Conservation (phyloP, 768 basidiomycete genomes). For the Boletus sp. region DNA sequence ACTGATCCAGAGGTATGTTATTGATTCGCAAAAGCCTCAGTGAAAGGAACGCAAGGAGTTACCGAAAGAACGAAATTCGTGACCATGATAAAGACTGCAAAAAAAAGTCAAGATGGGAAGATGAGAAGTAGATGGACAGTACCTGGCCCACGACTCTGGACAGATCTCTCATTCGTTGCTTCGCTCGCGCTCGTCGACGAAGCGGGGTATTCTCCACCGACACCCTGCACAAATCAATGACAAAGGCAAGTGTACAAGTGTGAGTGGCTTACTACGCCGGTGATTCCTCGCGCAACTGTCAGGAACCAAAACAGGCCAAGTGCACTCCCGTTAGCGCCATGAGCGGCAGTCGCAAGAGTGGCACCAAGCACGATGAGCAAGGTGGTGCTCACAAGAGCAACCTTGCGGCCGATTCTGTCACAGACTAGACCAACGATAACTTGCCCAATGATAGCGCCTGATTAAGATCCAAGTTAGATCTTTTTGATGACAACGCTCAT, state of each 20-base stretch:
- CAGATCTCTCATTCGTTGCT: constrained; percentile 68
- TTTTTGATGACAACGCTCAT: background rate
- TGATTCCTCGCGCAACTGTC: constrained; percentile 68
- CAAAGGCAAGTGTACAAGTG: background rate
- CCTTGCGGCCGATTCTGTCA: constrained; percentile 72
- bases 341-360: constrained; percentile 64
- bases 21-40: background rate
- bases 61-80: constrained; percentile 71
- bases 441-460: constrained; percentile 64
- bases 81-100: constrained; percentile 67
- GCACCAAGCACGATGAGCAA: constrained; percentile 68
- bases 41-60: constrained; percentile 14
- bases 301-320: constrained; percentile 72
- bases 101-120: background rate
- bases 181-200: constrained; percentile 69
- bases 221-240: constrained; percentile 43
- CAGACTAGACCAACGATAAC: constrained; percentile 65
- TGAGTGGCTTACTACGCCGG: constrained; percentile 50
- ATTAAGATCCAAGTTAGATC: constrained; percentile 2
- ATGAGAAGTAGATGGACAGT: constrained; percentile 5
- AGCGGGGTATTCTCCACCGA: constrained; percentile 77
- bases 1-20: constrained; percentile 33
- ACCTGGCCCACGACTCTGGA: constrained; percentile 61
- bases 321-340: constrained; percentile 54
- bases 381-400: constrained; percentile 70